phyloP scores from a whole-genome alignment of 352 stramenopile genomes.

The Thraustochytrium striatum region DNA sequence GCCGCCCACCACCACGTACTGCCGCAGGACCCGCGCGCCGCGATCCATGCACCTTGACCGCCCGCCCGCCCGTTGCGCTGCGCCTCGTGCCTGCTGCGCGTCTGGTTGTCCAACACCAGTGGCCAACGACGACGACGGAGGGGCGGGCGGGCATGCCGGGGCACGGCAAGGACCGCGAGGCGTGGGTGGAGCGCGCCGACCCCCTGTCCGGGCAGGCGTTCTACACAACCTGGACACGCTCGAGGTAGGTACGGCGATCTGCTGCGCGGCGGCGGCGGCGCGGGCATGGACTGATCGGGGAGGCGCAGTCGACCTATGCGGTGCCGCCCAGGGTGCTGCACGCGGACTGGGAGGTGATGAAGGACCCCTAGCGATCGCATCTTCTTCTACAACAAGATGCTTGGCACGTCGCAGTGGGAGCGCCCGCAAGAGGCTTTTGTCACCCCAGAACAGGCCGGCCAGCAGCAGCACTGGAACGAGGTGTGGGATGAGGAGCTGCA shows the following conservation, averaged over 20 bases:
- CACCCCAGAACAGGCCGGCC: not conserved
- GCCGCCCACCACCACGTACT: conserved; percentile 28
- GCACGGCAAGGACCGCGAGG: not conserved
- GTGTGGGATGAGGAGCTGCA: conserved; percentile 33
- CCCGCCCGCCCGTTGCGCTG: too few species aligned
- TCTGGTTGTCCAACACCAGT: too few species aligned
- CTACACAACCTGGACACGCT: conserved; percentile 33
- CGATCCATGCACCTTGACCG: too few species aligned
- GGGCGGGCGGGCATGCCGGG: not conserved
- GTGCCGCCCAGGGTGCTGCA: conserved; percentile 2
- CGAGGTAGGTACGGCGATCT: not conserved
- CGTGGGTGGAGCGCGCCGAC: conserved; percentile 26
- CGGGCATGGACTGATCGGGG: not conserved
- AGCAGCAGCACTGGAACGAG: conserved; percentile 8
- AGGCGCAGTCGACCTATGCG: conserved; percentile 19
- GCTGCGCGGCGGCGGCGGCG: not conserved
- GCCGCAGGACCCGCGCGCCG: conserved; percentile 10
- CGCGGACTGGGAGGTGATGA: conserved; percentile 40
- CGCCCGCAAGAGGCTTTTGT: conserved; percentile 14
- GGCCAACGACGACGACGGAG: too few species aligned
- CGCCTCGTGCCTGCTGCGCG: too few species aligned
- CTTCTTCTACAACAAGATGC: conserved; percentile 35
- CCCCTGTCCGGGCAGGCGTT: conserved; percentile 13
- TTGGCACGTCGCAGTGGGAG: conserved; percentile 16
- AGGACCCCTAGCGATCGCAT: conserved; percentile 26